Percentiles rank a stretch among this genome's conserved stretches.
Evolutionary conservation across 2,329 filamentous ascomycete species (phyloP).

Genomic region (Penicillium sp.): DNA sequence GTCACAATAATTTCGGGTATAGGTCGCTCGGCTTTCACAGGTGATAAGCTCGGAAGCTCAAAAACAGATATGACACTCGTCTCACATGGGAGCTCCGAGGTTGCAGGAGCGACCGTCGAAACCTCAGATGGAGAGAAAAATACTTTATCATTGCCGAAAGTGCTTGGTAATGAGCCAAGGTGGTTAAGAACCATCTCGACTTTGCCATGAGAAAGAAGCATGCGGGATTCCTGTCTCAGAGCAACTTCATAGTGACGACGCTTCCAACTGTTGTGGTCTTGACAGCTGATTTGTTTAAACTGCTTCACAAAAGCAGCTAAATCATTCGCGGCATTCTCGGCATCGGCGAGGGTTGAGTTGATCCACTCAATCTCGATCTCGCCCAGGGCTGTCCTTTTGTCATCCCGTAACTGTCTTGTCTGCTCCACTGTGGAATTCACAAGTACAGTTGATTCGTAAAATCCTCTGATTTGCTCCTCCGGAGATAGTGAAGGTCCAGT

Average conservation of each 20-base stretch:
- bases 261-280: conserved; percentile 24
- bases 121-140: background rate
- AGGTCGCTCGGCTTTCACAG: background rate
- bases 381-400: conserved; percentile 11
- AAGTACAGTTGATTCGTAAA: conserved; percentile 10
- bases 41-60: background rate
- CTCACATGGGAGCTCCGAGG: background rate
- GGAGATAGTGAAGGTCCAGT: background rate
- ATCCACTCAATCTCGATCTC: conserved; percentile 30
- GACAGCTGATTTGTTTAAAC: conserved; percentile 15
- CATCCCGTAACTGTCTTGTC: conserved; percentile 12
- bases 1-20: conserved; percentile 9
- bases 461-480: conserved; percentile 11
- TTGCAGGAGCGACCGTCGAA: background rate
- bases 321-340: conserved; percentile 36
- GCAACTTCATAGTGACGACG: conserved; percentile 17
- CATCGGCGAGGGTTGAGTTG: conserved; percentile 29
- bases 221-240: conserved; percentile 13
- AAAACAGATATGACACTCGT: background rate
- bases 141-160: background rate
- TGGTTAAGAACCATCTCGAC: conserved; percentile 21
- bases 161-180: conserved; percentile 8
- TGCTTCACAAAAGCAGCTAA: conserved; percentile 27
- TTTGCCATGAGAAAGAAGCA: conserved; percentile 22
- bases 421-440: conserved; percentile 3